Evolutionary conservation across 208 protist genomes (phyloP), one percentile per base, ranked within the genome.

Genomic region (Balamuthia mandrillaris): DNA sequence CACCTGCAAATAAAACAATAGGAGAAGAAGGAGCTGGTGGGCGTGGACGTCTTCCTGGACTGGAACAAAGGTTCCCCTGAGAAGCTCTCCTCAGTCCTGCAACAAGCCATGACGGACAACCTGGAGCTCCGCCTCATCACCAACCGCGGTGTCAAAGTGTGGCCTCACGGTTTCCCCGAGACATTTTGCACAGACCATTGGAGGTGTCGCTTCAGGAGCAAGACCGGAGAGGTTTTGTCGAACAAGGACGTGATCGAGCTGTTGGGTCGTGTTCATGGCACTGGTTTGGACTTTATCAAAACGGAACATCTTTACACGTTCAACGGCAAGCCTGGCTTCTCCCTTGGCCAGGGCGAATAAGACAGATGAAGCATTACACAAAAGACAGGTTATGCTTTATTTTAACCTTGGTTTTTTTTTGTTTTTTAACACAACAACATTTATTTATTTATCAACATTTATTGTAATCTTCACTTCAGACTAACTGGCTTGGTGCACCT

Each of bases 71-170:
- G 29, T 10, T 16, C 33, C 49, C 9, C 41, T 16, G 12, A 54
- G 10, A 24, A 42, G 49, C 37, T 79, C 29, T 35, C 70, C n/a
- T 27, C 5, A 35, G 29, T 21, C 31, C 10, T 79, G 33, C 21
- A n/a, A 35, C n/a, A 6, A n/a, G 27, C n/a, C 12, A 29, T 41
- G 41, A 37, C 42, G 42, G 37, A 63, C 24, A n/a, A 7, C 37
- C 21, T 79, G 14, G n/a, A 3, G 14, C 51, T 79, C 24, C 16
- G 58, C 42, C 37, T 79, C 42, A 79, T 79, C 70, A 79, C 33
- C 49, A 79, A 79, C 51, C 70, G 70, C 37, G 70, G 70, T 21
- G 70, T 79, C 16, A 79, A 79, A 44, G 70, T 79, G 5, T 79
- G 70, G 70, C 70, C 70, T 6, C 42, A 29, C 33, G 70, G 70